Conservation (phyloP, 176 grass and related monocot species). For the Musa troglodytarum region DNA sequence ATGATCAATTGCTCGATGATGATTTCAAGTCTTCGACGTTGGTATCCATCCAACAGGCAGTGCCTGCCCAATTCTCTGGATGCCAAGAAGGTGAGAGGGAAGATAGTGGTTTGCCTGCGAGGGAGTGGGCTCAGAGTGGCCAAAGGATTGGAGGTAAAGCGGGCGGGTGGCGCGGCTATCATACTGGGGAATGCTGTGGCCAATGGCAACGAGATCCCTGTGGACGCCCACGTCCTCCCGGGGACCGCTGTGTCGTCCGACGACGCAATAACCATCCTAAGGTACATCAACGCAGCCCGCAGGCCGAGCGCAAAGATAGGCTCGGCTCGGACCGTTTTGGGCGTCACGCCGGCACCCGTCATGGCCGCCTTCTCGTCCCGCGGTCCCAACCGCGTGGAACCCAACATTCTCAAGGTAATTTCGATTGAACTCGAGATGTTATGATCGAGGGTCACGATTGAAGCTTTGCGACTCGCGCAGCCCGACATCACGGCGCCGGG, state of each 20-base stretch:
- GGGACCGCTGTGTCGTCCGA: conserved; percentile 51
- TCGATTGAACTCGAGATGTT: background rate
- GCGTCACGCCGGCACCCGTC: conserved; percentile 55
- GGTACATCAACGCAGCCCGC: conserved; percentile 43
- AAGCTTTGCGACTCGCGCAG: conserved; percentile 18
- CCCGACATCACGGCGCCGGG: conserved; percentile 80
- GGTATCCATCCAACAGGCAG: conserved; percentile 35
- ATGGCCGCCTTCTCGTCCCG: conserved; percentile 93
- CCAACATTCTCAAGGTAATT: conserved; percentile 72
- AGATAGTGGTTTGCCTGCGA: conserved; percentile 76
- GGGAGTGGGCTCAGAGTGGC: conserved; percentile 56
- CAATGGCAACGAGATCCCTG: conserved; percentile 60
- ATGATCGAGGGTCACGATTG: too few species aligned
- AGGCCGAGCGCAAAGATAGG: conserved; percentile 36
- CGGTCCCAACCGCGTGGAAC: conserved; percentile 67
- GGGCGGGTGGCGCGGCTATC: conserved; percentile 70
- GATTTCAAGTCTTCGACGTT: too few species aligned
- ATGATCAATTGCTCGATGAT: background rate
- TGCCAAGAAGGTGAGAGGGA: conserved; percentile 46
- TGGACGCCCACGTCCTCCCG: conserved; percentile 77
- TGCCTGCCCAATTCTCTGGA: conserved; percentile 76
- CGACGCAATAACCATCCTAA: conserved; percentile 35
- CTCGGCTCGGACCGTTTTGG: conserved; percentile 40
- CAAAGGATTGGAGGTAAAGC: conserved; percentile 86
- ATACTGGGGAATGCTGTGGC: conserved; percentile 60